A percentile compares a stretch with the other conserved stretches of the same genome.
phyloP scores from a whole-genome alignment of 176 grass and related monocot species.

The Oryza nivara region DNA sequence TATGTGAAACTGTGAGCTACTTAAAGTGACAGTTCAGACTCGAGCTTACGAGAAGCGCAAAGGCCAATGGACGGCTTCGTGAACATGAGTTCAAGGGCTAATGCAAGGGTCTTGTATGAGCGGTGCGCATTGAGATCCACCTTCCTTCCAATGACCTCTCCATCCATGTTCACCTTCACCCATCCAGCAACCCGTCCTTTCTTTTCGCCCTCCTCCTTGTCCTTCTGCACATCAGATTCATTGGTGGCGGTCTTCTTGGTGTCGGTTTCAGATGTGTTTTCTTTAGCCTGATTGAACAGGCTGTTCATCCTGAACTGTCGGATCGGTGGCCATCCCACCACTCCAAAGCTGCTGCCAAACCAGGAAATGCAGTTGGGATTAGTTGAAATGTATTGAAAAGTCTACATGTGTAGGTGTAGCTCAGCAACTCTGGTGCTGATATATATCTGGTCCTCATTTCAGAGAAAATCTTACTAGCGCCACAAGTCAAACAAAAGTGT shows the following conservation, averaged over 20 bases:
- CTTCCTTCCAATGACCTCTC: conserved; percentile 88
- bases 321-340: conserved; percentile 91
- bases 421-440: conserved; percentile 10
- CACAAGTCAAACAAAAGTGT: background rate
- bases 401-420: background rate
- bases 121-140: conserved; percentile 65
- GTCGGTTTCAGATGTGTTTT: conserved; percentile 32
- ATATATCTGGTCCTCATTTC: background rate
- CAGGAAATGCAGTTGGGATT: background rate
- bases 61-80: conserved; percentile 46
- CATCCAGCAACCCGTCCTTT: conserved; percentile 37
- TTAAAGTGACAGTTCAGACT: background rate
- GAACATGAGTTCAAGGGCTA: conserved; percentile 86
- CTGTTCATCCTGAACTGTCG: conserved; percentile 81
- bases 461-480: background rate
- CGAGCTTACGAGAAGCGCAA: conserved; percentile 47
- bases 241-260: conserved; percentile 28
- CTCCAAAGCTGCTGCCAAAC: conserved; percentile 52
- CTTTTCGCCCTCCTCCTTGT: conserved; percentile 53
- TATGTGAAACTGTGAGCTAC: background rate
- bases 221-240: conserved; percentile 34
- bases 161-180: conserved; percentile 90
- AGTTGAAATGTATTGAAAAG: conserved; percentile 11
- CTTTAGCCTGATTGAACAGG: conserved; percentile 71
- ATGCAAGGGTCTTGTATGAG: conserved; percentile 68